Evolutionary conservation across 768 basidiomycete genomes (phyloP).

Genomic region (Amanita molliuscula): DNA sequence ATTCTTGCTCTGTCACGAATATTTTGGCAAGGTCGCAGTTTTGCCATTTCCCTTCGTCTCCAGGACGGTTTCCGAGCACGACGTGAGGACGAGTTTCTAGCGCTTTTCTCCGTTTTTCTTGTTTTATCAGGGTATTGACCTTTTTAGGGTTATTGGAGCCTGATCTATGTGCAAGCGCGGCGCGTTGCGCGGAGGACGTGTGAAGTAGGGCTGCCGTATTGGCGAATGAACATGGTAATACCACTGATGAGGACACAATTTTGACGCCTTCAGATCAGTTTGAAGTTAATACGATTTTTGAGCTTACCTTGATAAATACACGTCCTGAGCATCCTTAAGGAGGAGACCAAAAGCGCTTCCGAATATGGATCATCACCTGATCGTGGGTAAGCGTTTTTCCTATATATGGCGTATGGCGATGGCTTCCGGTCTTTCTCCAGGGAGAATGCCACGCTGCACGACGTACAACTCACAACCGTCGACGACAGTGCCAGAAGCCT

Average conservation of each 20-base stretch:
- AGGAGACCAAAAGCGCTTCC: not conserved
- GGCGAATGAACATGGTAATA: conserved; percentile 25
- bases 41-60: conserved; percentile 59
- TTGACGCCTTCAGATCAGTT: conserved; percentile 21
- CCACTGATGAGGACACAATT: not conserved
- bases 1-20: conserved; percentile 45
- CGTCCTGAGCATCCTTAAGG: conserved; percentile 16
- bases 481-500: conserved; percentile 59
- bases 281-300: not conserved
- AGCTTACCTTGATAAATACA: conserved; percentile 19
- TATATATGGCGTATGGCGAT: conserved; percentile 10
- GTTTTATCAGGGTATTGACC: conserved; percentile 35
- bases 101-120: conserved; percentile 28
- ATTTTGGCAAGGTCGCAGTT: conserved; percentile 54
- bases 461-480: conserved; percentile 39
- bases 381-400: conserved; percentile 31
- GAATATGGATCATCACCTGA: conserved; percentile 12
- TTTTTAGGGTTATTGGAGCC: conserved; percentile 28
- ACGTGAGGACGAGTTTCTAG: conserved; percentile 45
- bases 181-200: conserved; percentile 31
- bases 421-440: conserved; percentile 15
- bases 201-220: conserved; percentile 30
- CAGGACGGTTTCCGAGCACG: conserved; percentile 61
- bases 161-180: conserved; percentile 21
- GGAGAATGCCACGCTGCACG: conserved; percentile 59